Conservation (phyloP, 306 rosid genomes). For the Fragaria nilgerrensis region DNA sequence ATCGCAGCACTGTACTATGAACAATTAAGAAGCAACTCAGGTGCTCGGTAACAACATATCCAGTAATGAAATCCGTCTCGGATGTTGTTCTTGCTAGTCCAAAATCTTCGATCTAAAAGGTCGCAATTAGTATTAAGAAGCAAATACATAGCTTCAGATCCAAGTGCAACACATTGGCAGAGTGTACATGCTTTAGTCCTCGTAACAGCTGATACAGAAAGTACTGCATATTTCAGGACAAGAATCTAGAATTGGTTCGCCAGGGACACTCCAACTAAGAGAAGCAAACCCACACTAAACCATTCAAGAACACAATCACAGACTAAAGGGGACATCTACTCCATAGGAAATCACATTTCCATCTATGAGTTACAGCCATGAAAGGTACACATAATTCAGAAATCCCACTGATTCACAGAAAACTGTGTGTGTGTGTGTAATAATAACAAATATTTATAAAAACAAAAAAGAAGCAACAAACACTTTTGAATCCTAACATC, state of each 20-base stretch:
- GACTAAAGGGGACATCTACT: background rate
- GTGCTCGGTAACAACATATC: slow-evolving; percentile 98
- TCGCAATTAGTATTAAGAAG: slow-evolving; percentile 83
- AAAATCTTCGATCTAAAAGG: slow-evolving; percentile 91
- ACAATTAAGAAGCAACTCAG: slow-evolving; percentile 91
- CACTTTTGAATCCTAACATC: too few species aligned
- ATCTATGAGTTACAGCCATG: slow-evolving; percentile 20
- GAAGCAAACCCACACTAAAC: background rate
- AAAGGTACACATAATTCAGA: too few species aligned
- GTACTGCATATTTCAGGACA: slow-evolving; percentile 58
- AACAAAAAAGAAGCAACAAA: too few species aligned
- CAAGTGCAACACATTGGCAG: slow-evolving; percentile 87
- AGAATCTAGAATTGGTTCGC: background rate
- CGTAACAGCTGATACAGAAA: slow-evolving; percentile 84
- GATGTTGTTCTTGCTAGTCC: slow-evolving; percentile 94
- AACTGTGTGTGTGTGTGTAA: too few species aligned
- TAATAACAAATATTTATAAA: too few species aligned
- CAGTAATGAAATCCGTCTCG: slow-evolving; percentile 96
- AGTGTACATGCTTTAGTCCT: slow-evolving; percentile 93
- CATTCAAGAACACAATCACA: background rate
- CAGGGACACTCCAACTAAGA: background rate
- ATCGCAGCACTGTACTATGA: slow-evolving; percentile 96
- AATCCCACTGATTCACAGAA: too few species aligned
- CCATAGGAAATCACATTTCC: slow-evolving; percentile 5
- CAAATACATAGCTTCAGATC: slow-evolving; percentile 95